Base-by-base conservation (phyloP, 305 asterid genomes). In the Solanum chacoense region DNA sequence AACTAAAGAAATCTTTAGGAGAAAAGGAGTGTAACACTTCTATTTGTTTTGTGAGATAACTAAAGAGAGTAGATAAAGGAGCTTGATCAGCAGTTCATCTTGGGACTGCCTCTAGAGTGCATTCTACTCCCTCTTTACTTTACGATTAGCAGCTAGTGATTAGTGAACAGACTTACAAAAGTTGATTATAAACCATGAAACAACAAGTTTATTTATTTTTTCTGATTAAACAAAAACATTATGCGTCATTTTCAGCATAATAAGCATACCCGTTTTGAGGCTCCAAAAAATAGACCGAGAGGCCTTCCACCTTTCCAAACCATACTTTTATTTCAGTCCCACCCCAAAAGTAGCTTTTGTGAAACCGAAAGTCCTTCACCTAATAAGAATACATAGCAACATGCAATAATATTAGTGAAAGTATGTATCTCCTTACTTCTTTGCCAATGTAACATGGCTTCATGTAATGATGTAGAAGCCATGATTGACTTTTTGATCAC, bases 281-380 rank as follows among this genome's bases (percentile, higher is more conserved):
- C 93, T 98, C 99, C 96, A 98, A 89, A 91, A 98, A 96, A 89
- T 96, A 95, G 91, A 98, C 99, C 90, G 96, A 88, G 78, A 96
- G 93, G 88, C 99, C 98, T 94, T 96, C 99, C 85, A 98, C 99
- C 92, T 96, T 98, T 87, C 99, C 99, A 85, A 38, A 84, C 98
- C 97, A 96, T 92, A 96, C 98, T 96, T 94, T 95, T 90, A 98
- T 93, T 93, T 98, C 99, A 90, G 97, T 95, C 88, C 96, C 98
- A 89, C 98, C 94, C 98, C 98, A 96, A 76, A 86, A 94, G 89
- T 94, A 96, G 94, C 97, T 95, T 92, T 92, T 95, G 84, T 94
- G 94, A 92, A 93, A 93, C 87, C 92, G 95, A 84, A 95, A 91
- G 91, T 95, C 96, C 96, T 95, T 94, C 91, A 98, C 98, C 99